Conservation (phyloP, 2,329 filamentous ascomycete species). For the Biscogniauxia marginata region DNA sequence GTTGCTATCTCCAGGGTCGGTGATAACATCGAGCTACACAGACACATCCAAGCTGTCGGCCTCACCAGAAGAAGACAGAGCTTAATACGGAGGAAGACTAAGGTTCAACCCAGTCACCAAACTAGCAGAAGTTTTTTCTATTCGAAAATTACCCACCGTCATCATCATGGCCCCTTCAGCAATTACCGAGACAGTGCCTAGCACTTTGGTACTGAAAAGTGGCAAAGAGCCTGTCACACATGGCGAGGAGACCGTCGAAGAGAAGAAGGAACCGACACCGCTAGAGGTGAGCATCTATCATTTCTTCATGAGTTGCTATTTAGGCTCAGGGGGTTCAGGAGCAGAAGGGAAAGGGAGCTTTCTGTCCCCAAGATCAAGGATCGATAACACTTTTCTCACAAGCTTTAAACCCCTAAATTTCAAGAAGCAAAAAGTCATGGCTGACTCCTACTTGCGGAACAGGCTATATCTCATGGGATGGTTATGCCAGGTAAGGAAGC, state of each 20-base stretch:
- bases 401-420: background rate
- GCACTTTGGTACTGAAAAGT: constrained; percentile 15
- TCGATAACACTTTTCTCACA: background rate
- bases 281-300: constrained; percentile 22
- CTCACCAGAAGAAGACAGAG: too few species aligned
- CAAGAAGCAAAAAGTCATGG: background rate
- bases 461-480: constrained; percentile 37
- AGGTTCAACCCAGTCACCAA: too few species aligned
- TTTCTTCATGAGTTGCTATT: background rate
- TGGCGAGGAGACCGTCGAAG: constrained; percentile 2
- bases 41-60: too few species aligned
- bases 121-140: too few species aligned
- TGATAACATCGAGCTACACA: too few species aligned
- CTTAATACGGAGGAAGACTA: too few species aligned
- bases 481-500: constrained; percentile 29
- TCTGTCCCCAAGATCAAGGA: background rate
- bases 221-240: constrained; percentile 14
- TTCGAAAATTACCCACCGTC: constrained; percentile 9
- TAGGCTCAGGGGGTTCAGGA: background rate
- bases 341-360: background rate
- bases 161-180: constrained; percentile 34
- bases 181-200: constrained; percentile 24
- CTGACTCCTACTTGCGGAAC: background rate
- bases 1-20: background rate
- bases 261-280: constrained; percentile 30